Percentiles rank a stretch among this genome's conserved stretches.
phyloP scores from a whole-genome alignment of 2,329 filamentous ascomycete species.

The Fusarium keratoplasticum region DNA sequence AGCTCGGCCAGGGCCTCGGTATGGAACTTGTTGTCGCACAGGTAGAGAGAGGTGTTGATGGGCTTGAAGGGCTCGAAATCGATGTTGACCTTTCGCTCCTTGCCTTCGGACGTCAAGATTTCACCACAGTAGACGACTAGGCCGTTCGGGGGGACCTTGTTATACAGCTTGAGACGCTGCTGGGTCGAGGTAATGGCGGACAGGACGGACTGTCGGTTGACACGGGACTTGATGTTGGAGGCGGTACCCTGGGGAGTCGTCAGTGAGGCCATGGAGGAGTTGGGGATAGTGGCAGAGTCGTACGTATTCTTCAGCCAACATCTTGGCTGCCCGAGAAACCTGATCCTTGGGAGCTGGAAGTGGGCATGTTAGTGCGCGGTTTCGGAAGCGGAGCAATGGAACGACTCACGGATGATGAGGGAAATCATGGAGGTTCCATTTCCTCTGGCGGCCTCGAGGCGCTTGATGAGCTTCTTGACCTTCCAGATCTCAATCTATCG shows the following conservation, averaged over 20 bases:
- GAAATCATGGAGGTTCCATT: constrained; percentile 99
- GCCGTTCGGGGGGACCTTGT: constrained; percentile 97
- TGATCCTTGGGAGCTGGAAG: constrained; percentile 92
- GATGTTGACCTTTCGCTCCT: constrained; percentile 99
- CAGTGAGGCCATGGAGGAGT: constrained; percentile 17
- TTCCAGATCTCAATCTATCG: constrained; percentile 84
- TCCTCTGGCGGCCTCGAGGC: constrained; percentile 94
- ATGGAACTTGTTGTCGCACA: constrained; percentile 99
- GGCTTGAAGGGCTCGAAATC: constrained; percentile 99
- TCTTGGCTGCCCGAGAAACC: constrained; percentile 94
- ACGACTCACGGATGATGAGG: constrained; percentile 89
- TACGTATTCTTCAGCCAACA: constrained; percentile 99
- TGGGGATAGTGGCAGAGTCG: constrained; percentile 45
- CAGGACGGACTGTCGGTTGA: constrained; percentile 97
- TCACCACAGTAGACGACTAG: constrained; percentile 99
- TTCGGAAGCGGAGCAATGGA: constrained; percentile 16
- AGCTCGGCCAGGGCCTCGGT: constrained; percentile 97
- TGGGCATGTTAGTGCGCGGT: constrained; percentile 41
- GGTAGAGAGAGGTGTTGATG: constrained; percentile 99
- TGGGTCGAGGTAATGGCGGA: constrained; percentile 99
- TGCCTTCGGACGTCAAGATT: constrained; percentile 98
- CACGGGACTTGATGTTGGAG: constrained; percentile 99
- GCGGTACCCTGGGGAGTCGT: constrained; percentile 81
- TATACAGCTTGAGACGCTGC: constrained; percentile 98
- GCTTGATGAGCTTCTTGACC: constrained; percentile 99